phyloP scores from a whole-genome alignment of 208 protist species.

The Leishmania martiniquensis region DNA sequence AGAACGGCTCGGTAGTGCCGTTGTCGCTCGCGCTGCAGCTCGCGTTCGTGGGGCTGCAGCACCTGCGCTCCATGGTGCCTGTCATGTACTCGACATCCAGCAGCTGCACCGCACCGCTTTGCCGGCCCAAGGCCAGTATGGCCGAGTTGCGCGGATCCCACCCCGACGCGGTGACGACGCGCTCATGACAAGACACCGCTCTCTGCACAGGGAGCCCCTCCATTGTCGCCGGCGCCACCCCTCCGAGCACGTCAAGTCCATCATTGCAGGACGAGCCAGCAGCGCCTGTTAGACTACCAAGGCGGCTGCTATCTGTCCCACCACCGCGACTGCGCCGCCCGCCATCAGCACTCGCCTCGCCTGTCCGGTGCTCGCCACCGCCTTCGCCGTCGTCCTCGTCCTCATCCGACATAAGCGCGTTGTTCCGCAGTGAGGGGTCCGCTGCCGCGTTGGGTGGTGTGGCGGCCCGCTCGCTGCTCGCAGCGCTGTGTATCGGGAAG shows the following conservation, averaged over 20 bases:
- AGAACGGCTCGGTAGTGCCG: slow-evolving; percentile 10
- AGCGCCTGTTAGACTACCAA: slow-evolving; percentile 8
- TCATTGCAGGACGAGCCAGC: neutral
- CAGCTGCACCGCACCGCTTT: slow-evolving; percentile 64
- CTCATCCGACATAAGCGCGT: slow-evolving; percentile 5
- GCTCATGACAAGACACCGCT: slow-evolving; percentile 11
- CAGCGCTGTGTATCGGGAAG: slow-evolving; percentile 13
- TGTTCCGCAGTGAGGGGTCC: neutral
- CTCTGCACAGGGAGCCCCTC: slow-evolving; percentile 8
- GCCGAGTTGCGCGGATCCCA: slow-evolving; percentile 67
- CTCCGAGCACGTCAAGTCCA: slow-evolving; percentile 13
- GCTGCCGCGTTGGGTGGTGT: slow-evolving; percentile 17
- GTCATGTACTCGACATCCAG: slow-evolving; percentile 60
- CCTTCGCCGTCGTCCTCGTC: slow-evolving; percentile 12
- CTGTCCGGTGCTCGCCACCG: slow-evolving; percentile 6
- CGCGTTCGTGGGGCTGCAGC: slow-evolving; percentile 23
- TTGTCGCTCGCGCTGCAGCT: slow-evolving; percentile 20
- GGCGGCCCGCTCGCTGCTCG: slow-evolving; percentile 17
- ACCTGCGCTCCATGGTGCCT: slow-evolving; percentile 19
- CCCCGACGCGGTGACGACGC: slow-evolving; percentile 41
- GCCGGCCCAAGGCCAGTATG: slow-evolving; percentile 62
- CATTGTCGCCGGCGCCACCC: slow-evolving; percentile 4
- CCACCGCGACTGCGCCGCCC: slow-evolving; percentile 8
- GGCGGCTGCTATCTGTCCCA: neutral
- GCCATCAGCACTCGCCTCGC: neutral